Conservation (phyloP, 2,329 filamentous ascomycete species). For the Setomelanomma holmii region DNA sequence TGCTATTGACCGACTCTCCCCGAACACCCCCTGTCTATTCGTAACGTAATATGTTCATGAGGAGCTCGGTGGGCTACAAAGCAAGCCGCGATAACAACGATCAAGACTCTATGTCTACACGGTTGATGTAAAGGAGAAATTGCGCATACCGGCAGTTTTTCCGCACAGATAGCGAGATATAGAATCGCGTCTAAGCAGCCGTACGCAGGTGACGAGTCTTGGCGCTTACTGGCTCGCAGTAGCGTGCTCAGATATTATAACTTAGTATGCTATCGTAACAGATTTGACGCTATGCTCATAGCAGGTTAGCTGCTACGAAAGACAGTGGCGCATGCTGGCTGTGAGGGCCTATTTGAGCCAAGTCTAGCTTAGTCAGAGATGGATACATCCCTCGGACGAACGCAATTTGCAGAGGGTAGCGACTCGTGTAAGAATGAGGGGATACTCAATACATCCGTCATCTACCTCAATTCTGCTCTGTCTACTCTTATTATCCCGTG, state of each 20-base stretch:
- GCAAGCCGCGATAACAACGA: neutral
- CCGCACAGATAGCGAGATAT: neutral
- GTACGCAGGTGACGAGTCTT: neutral
- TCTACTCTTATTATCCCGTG: no score
- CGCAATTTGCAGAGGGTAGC: no score
- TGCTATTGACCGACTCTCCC: neutral
- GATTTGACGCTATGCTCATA: neutral
- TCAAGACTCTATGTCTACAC: neutral
- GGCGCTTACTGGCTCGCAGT: neutral
- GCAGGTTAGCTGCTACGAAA: neutral
- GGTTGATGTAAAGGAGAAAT: neutral
- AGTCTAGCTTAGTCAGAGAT: no score
- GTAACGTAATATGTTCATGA: neutral
- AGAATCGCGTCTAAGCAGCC: neutral
- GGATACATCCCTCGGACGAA: no score
- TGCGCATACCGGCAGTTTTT: constrained; percentile 2
- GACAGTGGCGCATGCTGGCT: neutral
- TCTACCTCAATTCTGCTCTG: no score
- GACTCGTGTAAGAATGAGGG: no score
- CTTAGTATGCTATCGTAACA: neutral
- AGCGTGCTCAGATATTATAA: no score
- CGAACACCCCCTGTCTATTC: neutral
- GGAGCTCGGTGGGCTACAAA: neutral
- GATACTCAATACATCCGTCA: no score
- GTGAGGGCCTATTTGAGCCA: no score